These are phyloP conservation scores for Fragilariopsis cylindrus DNA, from an alignment of 108 stramenopile species.

Conservation along the genomic window DNA sequence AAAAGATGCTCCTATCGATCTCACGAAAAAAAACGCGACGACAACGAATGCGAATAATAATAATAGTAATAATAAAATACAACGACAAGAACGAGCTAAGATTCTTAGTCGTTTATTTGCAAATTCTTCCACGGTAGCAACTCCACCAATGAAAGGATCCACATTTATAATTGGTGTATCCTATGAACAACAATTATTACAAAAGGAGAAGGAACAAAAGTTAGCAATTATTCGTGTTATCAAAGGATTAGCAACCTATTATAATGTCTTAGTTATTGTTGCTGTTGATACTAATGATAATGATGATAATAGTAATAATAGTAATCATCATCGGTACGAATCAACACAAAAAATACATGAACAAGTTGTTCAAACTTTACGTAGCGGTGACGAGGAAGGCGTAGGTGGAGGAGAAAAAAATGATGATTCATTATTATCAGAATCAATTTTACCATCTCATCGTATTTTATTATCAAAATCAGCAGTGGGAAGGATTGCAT, in stretches of 20 bases:
- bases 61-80: not conserved
- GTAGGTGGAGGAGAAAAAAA: not conserved
- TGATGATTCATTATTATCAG: not conserved
- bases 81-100: conserved; percentile 30
- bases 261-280: conserved; percentile 36
- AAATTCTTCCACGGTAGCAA: not conserved
- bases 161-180: conserved; percentile 28
- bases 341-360: not conserved
- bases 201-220: not conserved
- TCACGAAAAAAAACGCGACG: not conserved
- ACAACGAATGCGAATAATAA: not conserved
- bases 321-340: not conserved
- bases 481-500: conserved; percentile 32
- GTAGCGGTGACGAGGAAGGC: not conserved
- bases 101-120: conserved; percentile 24
- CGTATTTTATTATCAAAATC: conserved; percentile 31
- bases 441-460: conserved; percentile 38
- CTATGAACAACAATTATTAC: not conserved
- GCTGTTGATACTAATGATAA: conserved; percentile 1
- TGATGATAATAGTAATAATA: not conserved
- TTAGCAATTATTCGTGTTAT: conserved; percentile 14
- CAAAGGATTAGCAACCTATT: conserved; percentile 29
- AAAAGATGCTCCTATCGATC: not conserved
- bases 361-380: not conserved
- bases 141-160: conserved; percentile 25